These are phyloP conservation scores for Lepidopterella palustris DNA, from an alignment of 495 filamentous ascomycete genomes.

Conservation along the genomic window DNA sequence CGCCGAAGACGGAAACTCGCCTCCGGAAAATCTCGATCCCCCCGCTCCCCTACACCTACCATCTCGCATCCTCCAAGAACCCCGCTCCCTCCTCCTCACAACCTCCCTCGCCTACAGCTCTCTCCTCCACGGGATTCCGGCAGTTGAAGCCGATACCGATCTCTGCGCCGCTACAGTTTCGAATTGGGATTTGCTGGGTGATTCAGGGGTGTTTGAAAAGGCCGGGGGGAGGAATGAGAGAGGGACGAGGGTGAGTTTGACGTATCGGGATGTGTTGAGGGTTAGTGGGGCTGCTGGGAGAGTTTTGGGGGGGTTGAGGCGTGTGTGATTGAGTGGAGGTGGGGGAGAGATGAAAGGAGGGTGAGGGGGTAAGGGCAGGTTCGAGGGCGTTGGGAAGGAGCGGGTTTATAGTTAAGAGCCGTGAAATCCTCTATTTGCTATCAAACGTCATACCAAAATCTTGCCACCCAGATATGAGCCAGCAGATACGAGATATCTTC, in stretches of 20 bases:
- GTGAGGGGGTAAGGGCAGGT: too few species aligned
- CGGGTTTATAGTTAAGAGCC: too few species aligned
- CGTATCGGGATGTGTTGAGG: slow-evolving; percentile 87
- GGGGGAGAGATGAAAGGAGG: too few species aligned
- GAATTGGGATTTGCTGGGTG: slow-evolving; percentile 76
- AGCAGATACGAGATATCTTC: too few species aligned
- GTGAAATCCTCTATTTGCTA: too few species aligned
- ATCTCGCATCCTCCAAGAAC: slow-evolving; percentile 79
- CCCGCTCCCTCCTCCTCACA: slow-evolving; percentile 46
- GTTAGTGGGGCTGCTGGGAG: slow-evolving; percentile 65
- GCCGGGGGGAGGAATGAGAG: slow-evolving; percentile 52
- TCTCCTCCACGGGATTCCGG: slow-evolving; percentile 38
- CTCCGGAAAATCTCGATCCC: neutral
- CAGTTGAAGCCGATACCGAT: slow-evolving; percentile 34
- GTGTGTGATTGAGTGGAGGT: neutral
- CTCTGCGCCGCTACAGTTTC: slow-evolving; percentile 51
- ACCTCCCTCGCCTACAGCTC: slow-evolving; percentile 32
- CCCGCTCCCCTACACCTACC: slow-evolving; percentile 16
- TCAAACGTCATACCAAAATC: too few species aligned
- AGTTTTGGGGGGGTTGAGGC: slow-evolving; percentile 10
- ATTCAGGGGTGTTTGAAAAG: slow-evolving; percentile 46
- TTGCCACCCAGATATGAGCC: too few species aligned
- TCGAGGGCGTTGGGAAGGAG: too few species aligned
- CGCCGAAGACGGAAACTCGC: neutral
- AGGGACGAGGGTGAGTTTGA: slow-evolving; percentile 71